Percentiles rank a stretch among this genome's conserved stretches.
phyloP scores from a whole-genome alignment of 176 grass and related monocot genomes.

The bread wheat (Triticum aestivum) region DNA sequence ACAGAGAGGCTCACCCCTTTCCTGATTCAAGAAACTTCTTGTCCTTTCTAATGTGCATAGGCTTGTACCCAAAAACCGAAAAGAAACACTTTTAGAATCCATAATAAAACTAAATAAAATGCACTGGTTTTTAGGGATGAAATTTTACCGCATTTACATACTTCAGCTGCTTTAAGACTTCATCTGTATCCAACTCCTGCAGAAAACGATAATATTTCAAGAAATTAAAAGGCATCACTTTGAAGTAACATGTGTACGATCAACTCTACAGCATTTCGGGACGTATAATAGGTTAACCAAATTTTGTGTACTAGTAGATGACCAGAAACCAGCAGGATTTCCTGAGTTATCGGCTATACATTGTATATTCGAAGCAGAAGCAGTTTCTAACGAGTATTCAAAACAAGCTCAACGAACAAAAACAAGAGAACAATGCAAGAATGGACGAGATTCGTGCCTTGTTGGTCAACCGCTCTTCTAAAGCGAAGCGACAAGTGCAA shows the following conservation, averaged over 20 bases:
- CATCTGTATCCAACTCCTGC: slow-evolving; percentile 75
- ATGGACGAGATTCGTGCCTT: no score
- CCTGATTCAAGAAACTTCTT: slow-evolving; percentile 5
- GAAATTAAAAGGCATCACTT: slow-evolving; percentile 5
- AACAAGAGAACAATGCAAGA: no score
- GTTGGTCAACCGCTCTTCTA: no score
- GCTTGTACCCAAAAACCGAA: background rate
- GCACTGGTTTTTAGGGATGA: slow-evolving; percentile 10
- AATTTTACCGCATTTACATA: slow-evolving; percentile 67
- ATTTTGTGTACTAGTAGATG: slow-evolving; percentile 24
- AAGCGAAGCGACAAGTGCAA: no score
- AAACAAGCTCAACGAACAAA: background rate
- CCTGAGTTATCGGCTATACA: background rate
- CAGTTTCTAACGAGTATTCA: background rate
- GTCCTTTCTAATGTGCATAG: slow-evolving; percentile 5
- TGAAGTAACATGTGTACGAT: background rate
- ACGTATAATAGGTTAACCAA: background rate
- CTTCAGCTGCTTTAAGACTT: slow-evolving; percentile 83
- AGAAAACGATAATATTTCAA: slow-evolving; percentile 29
- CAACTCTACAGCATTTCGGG: background rate
- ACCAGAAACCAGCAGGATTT: slow-evolving; percentile 10
- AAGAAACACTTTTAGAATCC: slow-evolving; percentile 3
- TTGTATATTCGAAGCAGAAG: background rate
- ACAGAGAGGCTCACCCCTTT: background rate
- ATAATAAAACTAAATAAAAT: slow-evolving; percentile 4